Base-by-base conservation (phyloP, 2,329 filamentous ascomycete genomes). In the Alternaria rosae region DNA sequence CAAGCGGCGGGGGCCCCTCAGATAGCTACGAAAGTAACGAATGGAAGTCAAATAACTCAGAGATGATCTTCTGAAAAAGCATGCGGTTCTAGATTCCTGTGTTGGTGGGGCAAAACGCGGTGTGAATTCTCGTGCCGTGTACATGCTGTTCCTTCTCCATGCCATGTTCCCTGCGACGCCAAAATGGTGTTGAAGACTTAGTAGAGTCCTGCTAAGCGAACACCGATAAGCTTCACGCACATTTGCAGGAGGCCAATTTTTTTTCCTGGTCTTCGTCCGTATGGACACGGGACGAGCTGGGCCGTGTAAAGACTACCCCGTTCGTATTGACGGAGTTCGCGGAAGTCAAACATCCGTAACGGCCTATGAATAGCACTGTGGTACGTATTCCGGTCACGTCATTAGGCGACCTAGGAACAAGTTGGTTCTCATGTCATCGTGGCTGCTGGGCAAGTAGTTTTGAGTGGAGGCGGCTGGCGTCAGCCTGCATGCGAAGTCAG, bases 401-500 rank as follows among this genome's bases (percentile, higher is more conserved):
- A 45, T 25, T 45, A 23, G 28, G 11, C 41, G 50, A 47, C 38
- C 28, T 44, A 54, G 11, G 43, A n/a, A 32, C 20, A 32, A 21
- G 23, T 23, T 44, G 41, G 42, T 38, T 38, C 35, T 38, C 35
- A 38, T 38, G 35, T 38, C 15, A 38, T 38, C 35, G 35, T 57
- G 32, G 42, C 47, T 30, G 26, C 20, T 51, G 35, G 23, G 55
- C 51, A 26, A 38, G 15, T 44, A 42, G 28, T 23, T 44, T 38
- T 44, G 35, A 51, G 42, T 55, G 50, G 38, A 41, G 47, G 59
- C 59, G 45, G 43, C 26, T 59, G 59, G 64, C 63, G 58, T 70
- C 63, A 68, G 64, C 66, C 48, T 62, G 64, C 67, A 64, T 66
- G 8, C 17, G 35, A 56, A 56, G 63, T 45, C 58, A 32, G 60